Conservation (phyloP, 179 eudicot genomes). For the Drosera spatulata region DNA sequence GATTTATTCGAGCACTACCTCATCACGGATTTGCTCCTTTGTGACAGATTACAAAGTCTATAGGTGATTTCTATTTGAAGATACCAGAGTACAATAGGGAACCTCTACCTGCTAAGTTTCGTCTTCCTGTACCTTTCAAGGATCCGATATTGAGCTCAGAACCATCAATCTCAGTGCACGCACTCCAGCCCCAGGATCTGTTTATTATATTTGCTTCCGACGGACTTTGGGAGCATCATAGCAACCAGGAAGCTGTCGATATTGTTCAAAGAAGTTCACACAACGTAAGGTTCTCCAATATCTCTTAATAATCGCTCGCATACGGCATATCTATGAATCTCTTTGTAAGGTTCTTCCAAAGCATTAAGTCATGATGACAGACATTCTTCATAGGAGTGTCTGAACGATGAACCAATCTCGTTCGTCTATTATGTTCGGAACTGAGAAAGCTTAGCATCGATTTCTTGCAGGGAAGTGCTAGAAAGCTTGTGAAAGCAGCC, state of each 20-base stretch:
- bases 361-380: too few species aligned
- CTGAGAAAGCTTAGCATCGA: too few species aligned
- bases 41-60: slow-evolving; percentile 12
- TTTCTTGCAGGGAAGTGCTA: slow-evolving; percentile 12
- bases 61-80: slow-evolving; percentile 13
- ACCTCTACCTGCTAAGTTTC: slow-evolving; percentile 10
- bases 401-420: too few species aligned
- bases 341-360: too few species aligned
- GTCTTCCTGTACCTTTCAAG: slow-evolving; percentile 13
- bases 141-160: slow-evolving; percentile 13
- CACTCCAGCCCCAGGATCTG: slow-evolving; percentile 10
- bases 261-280: slow-evolving; percentile 10
- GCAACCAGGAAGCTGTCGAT: slow-evolving; percentile 14
- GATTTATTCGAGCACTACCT: too few species aligned
- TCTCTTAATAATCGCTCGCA: not conserved
- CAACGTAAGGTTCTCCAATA: slow-evolving; percentile 1
- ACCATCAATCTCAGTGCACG: slow-evolving; percentile 9
- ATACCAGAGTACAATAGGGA: slow-evolving; percentile 13
- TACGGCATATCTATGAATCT: too few species aligned
- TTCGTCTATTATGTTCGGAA: too few species aligned
- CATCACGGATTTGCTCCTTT: not conserved
- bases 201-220: slow-evolving; percentile 17
- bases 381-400: too few species aligned
- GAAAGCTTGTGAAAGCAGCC: slow-evolving; percentile 12
- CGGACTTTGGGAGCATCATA: slow-evolving; percentile 16